These are phyloP conservation scores for Trifolium repens DNA, from an alignment of 306 rosid genomes.

Conservation along the genomic window DNA sequence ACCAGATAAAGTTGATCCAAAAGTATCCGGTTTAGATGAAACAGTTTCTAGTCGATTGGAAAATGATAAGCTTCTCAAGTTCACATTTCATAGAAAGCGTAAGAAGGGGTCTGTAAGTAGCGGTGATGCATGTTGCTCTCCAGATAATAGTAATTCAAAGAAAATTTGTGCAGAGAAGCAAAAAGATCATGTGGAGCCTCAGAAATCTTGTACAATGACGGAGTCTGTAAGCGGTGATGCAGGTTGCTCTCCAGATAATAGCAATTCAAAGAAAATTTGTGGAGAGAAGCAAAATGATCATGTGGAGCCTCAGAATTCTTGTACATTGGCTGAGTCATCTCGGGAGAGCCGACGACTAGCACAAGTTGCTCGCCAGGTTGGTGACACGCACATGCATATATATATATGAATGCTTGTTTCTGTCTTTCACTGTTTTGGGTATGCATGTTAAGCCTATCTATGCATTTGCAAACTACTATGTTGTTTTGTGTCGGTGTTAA, in stretches of 20 bases:
- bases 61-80: constrained; percentile 67
- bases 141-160: constrained; percentile 49
- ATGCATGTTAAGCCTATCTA: constrained; percentile 20
- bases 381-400: constrained; percentile 39
- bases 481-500: neutral
- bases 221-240: constrained; percentile 51
- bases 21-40: constrained; percentile 51
- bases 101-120: constrained; percentile 66
- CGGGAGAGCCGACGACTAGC: constrained; percentile 65
- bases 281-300: constrained; percentile 56
- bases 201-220: constrained; percentile 51
- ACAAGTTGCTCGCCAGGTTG: constrained; percentile 81
- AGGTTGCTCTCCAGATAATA: constrained; percentile 51
- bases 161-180: constrained; percentile 54
- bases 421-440: constrained; percentile 30
- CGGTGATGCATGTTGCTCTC: constrained; percentile 50
- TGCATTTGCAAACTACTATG: constrained; percentile 31
- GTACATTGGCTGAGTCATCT: constrained; percentile 61
- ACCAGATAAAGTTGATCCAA: constrained; percentile 42
- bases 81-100: constrained; percentile 80
- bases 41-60: constrained; percentile 50
- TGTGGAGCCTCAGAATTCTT: constrained; percentile 58
- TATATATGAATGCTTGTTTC: constrained; percentile 40
- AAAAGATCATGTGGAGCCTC: constrained; percentile 55
- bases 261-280: constrained; percentile 47